Conservation (phyloP, 2,329 filamentous ascomycete genomes). For the Penicillium sp. region DNA sequence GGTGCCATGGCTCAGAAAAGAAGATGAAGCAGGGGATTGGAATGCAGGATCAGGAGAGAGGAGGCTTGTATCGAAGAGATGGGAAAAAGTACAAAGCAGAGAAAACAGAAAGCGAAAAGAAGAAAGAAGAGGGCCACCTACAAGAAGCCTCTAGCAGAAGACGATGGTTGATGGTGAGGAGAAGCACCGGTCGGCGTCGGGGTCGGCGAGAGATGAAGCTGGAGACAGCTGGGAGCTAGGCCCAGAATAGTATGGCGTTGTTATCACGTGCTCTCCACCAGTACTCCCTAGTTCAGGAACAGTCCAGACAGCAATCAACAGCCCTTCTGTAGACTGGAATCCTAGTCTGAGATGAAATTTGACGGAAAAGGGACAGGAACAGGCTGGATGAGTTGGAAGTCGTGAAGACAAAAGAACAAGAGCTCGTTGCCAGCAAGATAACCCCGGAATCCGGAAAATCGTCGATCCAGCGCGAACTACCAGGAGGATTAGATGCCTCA, state of each 20-base stretch:
- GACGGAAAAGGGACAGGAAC: not conserved
- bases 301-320: not conserved
- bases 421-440: not conserved
- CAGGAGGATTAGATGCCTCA: not conserved
- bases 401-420: not conserved
- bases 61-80: slow-evolving; percentile 16
- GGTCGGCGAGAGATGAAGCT: slow-evolving; percentile 10
- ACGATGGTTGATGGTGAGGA: slow-evolving; percentile 13
- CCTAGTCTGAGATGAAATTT: not conserved
- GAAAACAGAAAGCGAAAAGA: slow-evolving; percentile 22
- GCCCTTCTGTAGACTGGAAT: not conserved
- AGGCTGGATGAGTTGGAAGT: too few relatives aligned
- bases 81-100: slow-evolving; percentile 19
- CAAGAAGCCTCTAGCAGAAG: slow-evolving; percentile 39
- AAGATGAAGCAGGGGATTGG: slow-evolving; percentile 19
- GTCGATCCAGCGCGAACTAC: not conserved
- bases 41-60: slow-evolving; percentile 13
- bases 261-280: not conserved
- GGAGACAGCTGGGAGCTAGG: slow-evolving; percentile 8
- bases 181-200: slow-evolving; percentile 7
- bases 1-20: slow-evolving; percentile 4
- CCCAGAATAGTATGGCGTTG: slow-evolving; percentile 2
- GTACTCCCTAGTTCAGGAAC: not conserved
- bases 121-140: slow-evolving; percentile 41
- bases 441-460: too few relatives aligned